Percentiles rank a stretch among this genome's conserved stretches.
phyloP scores from a whole-genome alignment of 169 alveolate species.

The Plasmodium adleri region DNA sequence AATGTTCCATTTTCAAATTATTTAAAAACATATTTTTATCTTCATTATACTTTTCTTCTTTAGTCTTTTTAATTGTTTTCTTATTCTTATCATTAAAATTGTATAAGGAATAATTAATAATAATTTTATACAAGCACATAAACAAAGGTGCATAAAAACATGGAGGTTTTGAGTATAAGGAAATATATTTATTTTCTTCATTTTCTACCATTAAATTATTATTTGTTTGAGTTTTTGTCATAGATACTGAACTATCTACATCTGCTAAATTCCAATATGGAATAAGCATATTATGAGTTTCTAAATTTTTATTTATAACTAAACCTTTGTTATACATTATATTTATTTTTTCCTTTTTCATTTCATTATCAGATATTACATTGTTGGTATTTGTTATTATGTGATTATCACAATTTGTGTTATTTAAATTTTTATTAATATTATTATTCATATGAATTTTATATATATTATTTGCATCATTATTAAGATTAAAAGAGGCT shows the following conservation, averaged over 20 bases:
- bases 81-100: conserved; percentile 73
- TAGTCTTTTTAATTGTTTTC: conserved; percentile 43
- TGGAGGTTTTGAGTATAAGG: conserved; percentile 72
- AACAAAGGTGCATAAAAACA: conserved; percentile 75
- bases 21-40: conserved; percentile 7
- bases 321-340: conserved; percentile 69
- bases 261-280: conserved; percentile 76
- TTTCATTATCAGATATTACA: too few relatives aligned
- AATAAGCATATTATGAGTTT: conserved; percentile 30
- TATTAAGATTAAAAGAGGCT: neutral
- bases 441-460: neutral
- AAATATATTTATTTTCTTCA: conserved; percentile 62
- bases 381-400: neutral
- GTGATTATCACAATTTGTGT: neutral
- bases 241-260: conserved; percentile 37
- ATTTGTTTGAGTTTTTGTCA: conserved; percentile 17
- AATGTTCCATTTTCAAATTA: conserved; percentile 8
- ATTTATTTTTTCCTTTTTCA: conserved; percentile 22
- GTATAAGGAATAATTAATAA: conserved; percentile 54
- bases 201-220: conserved; percentile 39
- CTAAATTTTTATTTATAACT: conserved; percentile 50
- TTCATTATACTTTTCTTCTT: conserved; percentile 49
- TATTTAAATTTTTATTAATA: neutral
- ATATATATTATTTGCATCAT: neutral
- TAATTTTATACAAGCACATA: conserved; percentile 73